These are phyloP conservation scores for Fusarium chaquense DNA, from an alignment of 2,329 filamentous ascomycete genomes.

Conservation along the genomic window DNA sequence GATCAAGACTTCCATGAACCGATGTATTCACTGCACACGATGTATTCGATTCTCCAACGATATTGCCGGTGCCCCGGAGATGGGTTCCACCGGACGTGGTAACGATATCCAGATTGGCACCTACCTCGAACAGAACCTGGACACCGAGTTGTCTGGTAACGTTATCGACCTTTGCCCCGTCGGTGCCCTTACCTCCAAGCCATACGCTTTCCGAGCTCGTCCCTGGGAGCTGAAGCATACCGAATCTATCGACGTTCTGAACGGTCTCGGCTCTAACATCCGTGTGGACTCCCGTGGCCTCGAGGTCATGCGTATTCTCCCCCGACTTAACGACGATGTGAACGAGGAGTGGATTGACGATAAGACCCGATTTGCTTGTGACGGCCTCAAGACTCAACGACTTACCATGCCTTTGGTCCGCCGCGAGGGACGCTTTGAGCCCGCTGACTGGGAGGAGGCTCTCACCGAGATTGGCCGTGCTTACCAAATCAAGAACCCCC, in stretches of 20 bases:
- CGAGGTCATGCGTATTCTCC: constrained; percentile 95
- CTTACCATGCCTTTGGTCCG: constrained; percentile 92
- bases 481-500: constrained; percentile 81
- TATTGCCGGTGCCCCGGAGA: constrained; percentile 92
- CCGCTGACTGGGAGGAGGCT: constrained; percentile 95
- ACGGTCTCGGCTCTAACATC: constrained; percentile 94
- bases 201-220: constrained; percentile 95
- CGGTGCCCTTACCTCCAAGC: constrained; percentile 95
- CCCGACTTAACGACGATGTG: constrained; percentile 94
- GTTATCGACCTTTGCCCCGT: constrained; percentile 99
- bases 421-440: constrained; percentile 89
- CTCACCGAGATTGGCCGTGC: constrained; percentile 87
- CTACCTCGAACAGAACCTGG: constrained; percentile 93
- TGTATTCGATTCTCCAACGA: constrained; percentile 99
- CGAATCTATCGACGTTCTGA: constrained; percentile 94
- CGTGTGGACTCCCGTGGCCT: constrained; percentile 92
- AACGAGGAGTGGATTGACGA: constrained; percentile 99
- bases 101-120: constrained; percentile 99
- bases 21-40: constrained; percentile 98
- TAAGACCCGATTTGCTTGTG: constrained; percentile 95
- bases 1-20: constrained; percentile 99
- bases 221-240: constrained; percentile 98
- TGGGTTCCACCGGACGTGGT: constrained; percentile 93
- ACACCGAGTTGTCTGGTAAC: constrained; percentile 95
- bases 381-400: constrained; percentile 95